These are phyloP conservation scores for Glomus cerebriforme DNA, from an alignment of 192 early-diverging fungal genomes.

Conservation along the genomic window DNA sequence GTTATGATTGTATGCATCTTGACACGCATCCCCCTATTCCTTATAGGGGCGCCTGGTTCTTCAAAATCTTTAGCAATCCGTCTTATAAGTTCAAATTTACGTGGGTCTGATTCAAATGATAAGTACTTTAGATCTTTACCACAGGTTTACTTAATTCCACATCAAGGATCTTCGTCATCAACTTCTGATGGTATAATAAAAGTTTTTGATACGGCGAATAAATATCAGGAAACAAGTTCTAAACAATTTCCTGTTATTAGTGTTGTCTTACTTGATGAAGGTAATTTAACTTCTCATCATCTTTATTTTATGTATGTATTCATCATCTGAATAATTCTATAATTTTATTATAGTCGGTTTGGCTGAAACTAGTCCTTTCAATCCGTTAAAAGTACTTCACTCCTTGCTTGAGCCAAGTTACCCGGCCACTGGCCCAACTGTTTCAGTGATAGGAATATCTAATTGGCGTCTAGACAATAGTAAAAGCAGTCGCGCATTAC, in stretches of 20 bases:
- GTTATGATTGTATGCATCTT: slow-evolving; percentile 33
- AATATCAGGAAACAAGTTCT: slow-evolving; percentile 16
- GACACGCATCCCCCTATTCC: slow-evolving; percentile 23
- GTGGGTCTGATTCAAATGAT: slow-evolving; percentile 28
- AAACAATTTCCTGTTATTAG: slow-evolving; percentile 15
- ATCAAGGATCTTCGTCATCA: slow-evolving; percentile 32
- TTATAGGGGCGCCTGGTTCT: slow-evolving; percentile 28
- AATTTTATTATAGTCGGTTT: slow-evolving; percentile 35
- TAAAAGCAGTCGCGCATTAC: slow-evolving; percentile 28
- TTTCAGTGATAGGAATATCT: slow-evolving; percentile 29
- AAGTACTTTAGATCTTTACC: slow-evolving; percentile 20
- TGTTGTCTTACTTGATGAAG: slow-evolving; percentile 30
- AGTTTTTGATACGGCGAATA: slow-evolving; percentile 23
- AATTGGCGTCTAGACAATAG: slow-evolving; percentile 35
- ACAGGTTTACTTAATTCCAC: slow-evolving; percentile 29
- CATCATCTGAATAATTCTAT: too few relatives aligned
- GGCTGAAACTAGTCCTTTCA: slow-evolving; percentile 27
- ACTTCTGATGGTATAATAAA: slow-evolving; percentile 35
- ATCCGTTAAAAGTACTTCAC: neutral
- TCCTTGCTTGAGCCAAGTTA: neutral
- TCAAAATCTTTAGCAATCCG: slow-evolving; percentile 32
- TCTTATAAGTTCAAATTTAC: slow-evolving; percentile 27
- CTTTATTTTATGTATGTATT: too few relatives aligned
- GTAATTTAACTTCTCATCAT: neutral
- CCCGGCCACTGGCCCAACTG: too few relatives aligned